Conservation (phyloP, 306 rosid genomes). For the Pueraria montana region DNA sequence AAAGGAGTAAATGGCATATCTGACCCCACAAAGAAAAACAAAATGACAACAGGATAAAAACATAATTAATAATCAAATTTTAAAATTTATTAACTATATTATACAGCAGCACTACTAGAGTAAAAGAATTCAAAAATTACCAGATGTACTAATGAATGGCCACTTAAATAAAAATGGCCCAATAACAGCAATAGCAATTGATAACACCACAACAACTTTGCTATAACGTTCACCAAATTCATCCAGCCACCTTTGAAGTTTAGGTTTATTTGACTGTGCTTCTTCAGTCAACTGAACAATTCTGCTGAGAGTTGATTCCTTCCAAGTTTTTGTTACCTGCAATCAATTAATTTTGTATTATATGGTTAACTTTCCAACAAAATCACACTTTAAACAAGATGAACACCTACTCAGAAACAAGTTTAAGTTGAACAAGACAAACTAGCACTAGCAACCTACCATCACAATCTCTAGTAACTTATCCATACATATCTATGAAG, state of each 20-base stretch:
- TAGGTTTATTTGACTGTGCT: conserved; percentile 90
- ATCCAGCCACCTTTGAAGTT: conserved; percentile 98
- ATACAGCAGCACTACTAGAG: conserved; percentile 11
- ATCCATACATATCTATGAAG: conserved; percentile 1
- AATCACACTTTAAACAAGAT: conserved; percentile 36
- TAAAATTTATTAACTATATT: conserved; percentile 30
- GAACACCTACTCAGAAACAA: conserved; percentile 45
- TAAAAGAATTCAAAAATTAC: conserved; percentile 55
- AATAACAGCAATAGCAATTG: conserved; percentile 82
- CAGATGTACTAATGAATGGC: conserved; percentile 90
- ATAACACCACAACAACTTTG: conserved; percentile 90
- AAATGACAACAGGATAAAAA: conserved; percentile 13
- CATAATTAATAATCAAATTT: conserved; percentile 24
- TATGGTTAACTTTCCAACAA: conserved; percentile 35
- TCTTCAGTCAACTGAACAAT: conserved; percentile 98
- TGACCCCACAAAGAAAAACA: conserved; percentile 5
- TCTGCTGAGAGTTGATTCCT: conserved; percentile 88
- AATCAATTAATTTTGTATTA: conserved; percentile 44
- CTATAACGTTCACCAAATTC: conserved; percentile 97
- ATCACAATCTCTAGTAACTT: conserved; percentile 34
- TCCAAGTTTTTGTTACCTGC: conserved; percentile 90
- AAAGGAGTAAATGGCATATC: conserved; percentile 32
- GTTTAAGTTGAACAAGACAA: conserved; percentile 43
- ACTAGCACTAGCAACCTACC: conserved; percentile 25
- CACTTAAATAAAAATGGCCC: conserved; percentile 95